A percentile compares a stretch with the other conserved stretches of the same genome.
These are phyloP conservation scores for Tricharina praecox DNA, from an alignment of 495 filamentous ascomycete species.

Conservation along the genomic window DNA sequence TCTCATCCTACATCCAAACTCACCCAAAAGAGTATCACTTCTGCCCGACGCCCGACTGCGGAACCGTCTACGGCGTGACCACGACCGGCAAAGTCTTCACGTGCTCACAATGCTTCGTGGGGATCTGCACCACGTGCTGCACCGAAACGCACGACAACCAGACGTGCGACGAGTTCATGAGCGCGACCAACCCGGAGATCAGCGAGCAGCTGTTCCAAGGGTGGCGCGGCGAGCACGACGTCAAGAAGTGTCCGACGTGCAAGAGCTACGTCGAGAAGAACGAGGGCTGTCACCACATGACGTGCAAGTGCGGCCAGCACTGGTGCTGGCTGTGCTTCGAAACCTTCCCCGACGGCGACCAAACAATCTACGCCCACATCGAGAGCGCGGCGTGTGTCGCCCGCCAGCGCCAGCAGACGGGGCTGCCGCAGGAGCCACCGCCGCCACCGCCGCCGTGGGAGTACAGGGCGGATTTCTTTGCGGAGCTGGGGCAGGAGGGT, in stretches of 20 bases:
- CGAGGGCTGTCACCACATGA: slow-evolving; percentile 29
- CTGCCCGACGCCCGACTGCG: slow-evolving; percentile 29
- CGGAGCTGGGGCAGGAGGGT: too few relatives aligned
- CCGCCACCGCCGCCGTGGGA: too few relatives aligned
- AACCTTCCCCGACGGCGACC: slow-evolving; percentile 5
- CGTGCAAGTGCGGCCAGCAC: slow-evolving; percentile 25
- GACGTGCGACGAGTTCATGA: slow-evolving; percentile 25
- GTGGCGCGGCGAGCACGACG: slow-evolving; percentile 20
- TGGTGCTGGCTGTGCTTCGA: slow-evolving; percentile 30
- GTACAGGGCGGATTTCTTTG: too few relatives aligned
- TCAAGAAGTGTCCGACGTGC: slow-evolving; percentile 26
- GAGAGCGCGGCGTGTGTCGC: too few relatives aligned
- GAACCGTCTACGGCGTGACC: slow-evolving; percentile 20
- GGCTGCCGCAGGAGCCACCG: too few relatives aligned
- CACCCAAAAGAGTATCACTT: slow-evolving; percentile 25
- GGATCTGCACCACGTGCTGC: slow-evolving; percentile 26
- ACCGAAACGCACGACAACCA: slow-evolving; percentile 24
- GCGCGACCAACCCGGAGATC: slow-evolving; percentile 7
- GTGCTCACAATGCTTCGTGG: slow-evolving; percentile 26
- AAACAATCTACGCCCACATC: too few relatives aligned
- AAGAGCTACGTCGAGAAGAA: slow-evolving; percentile 25
- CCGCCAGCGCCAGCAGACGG: too few relatives aligned
- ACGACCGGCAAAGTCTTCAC: slow-evolving; percentile 16
- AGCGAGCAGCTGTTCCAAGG: slow-evolving; percentile 12
- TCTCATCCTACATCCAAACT: slow-evolving; percentile 18